phyloP scores from a whole-genome alignment of 2,329 filamentous ascomycete genomes.

The Penicillium sp. region DNA sequence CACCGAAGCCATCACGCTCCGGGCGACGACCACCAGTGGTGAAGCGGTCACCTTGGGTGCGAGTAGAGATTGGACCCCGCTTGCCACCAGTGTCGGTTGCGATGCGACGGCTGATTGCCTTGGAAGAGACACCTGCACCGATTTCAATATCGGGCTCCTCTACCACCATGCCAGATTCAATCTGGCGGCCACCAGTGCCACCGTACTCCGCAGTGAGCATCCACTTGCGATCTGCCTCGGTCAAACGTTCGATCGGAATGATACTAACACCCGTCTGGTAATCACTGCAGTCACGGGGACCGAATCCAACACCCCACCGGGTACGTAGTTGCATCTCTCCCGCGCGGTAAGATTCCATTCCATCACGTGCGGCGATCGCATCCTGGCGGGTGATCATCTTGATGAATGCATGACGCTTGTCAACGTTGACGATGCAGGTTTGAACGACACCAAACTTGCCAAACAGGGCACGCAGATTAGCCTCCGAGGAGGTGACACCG shows the following conservation, averaged over 20 bases:
- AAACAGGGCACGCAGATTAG: constrained; percentile 80
- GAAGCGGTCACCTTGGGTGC: constrained; percentile 28
- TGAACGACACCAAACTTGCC: constrained; percentile 82
- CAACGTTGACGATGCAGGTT: constrained; percentile 96
- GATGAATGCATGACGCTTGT: constrained; percentile 97
- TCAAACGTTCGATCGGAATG: constrained; percentile 89
- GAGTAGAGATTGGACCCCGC: constrained; percentile 50
- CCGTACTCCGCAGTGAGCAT: constrained; percentile 91
- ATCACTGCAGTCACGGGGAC: constrained; percentile 94
- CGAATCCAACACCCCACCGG: constrained; percentile 96
- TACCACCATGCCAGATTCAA: constrained; percentile 82
- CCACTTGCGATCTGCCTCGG: constrained; percentile 97
- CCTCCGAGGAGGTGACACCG: constrained; percentile 83
- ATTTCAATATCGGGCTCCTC: constrained; percentile 99
- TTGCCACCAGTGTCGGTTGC: constrained; percentile 53
- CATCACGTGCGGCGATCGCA: constrained; percentile 78
- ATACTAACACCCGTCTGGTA: constrained; percentile 89
- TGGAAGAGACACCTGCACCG: constrained; percentile 93
- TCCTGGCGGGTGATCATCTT: constrained; percentile 94
- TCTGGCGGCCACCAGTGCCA: constrained; percentile 79
- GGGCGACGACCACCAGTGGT: constrained; percentile 30
- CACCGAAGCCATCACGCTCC: constrained; percentile 36
- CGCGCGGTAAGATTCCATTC: constrained; percentile 78
- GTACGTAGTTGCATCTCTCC: constrained; percentile 78
- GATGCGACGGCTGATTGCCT: constrained; percentile 60